Evolutionary conservation across 768 basidiomycete genomes (phyloP), one percentile per base, ranked within the genome.

Genomic region (Suillus variegatus): DNA sequence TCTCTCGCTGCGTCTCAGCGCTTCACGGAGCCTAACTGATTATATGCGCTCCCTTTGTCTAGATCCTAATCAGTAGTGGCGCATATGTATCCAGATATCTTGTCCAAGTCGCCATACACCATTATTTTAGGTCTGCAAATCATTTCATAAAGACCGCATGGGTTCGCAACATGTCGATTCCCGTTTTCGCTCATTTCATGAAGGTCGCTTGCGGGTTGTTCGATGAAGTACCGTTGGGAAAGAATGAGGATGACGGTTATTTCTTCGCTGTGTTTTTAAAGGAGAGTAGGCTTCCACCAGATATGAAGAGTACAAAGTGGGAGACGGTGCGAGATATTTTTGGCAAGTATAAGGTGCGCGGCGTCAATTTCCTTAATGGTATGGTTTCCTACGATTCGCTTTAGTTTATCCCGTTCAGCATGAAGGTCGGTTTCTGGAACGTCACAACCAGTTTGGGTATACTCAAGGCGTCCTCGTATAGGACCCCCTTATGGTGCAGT

Each of bases 61-160:
- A 93, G 91, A 90, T 90, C 71, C 83, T 93, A 63, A 79, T 92
- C 65, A 81, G 85, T 60, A 91, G 90, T 70, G 91, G 91, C 62
- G 91, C 90, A 62, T 89, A 91, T 72, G 75, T 93, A 67, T 93
- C 91, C 67, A 85, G 92, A 57, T 93, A 93, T 77, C 82, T 93
- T 56, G 82, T 89, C 55, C 92, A 93, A 76, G 83, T 90, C 61
- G 89, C 91, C 43, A 86, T 89, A 62, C 91, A 92, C 66, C 92
- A 93, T 73, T 92, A 87, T 74, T 93, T 91, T 74, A 85, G 88
- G 67, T 86, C 89, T 3, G 85, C 86, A 66, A 78, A 85, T 36
- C 89, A 90, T 66, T 93, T 92, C 68, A 85, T 92, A 76, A 92
- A 92, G 77, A 85, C 88, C 1, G 78, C 79, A 28, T 93, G 91